Conservation (phyloP, 1,284 basidiomycete genomes). For the Naganishia sp. region DNA sequence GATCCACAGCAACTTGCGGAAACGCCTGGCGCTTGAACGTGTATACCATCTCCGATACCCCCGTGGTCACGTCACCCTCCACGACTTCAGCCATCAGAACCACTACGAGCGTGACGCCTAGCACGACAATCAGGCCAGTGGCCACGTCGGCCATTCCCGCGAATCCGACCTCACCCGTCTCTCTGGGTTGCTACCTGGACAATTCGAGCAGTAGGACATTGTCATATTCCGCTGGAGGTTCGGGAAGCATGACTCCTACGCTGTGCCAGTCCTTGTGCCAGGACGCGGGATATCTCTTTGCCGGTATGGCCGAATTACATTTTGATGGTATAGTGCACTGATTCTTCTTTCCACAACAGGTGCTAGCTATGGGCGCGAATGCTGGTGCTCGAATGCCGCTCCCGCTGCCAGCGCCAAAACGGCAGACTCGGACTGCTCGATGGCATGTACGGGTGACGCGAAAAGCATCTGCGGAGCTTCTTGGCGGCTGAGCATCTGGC, state of each 20-base stretch:
- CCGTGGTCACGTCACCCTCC: constrained; percentile 3
- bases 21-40: constrained; percentile 20
- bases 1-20: constrained; percentile 44
- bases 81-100: constrained; percentile 20
- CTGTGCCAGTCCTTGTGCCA: constrained; percentile 21
- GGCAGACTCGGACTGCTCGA: constrained; percentile 40
- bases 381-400: constrained; percentile 44
- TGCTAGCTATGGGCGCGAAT: constrained; percentile 46
- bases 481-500: constrained; percentile 44
- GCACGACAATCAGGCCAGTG: constrained; percentile 16
- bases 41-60: constrained; percentile 15
- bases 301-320: neutral
- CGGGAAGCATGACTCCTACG: constrained; percentile 28
- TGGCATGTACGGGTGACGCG: constrained; percentile 46
- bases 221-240: constrained; percentile 20
- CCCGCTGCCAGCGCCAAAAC: constrained; percentile 35
- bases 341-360: constrained; percentile 39
- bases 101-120: constrained; percentile 16
- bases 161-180: neutral
- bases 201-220: constrained; percentile 28
- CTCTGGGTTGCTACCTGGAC: constrained; percentile 14
- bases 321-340: neutral
- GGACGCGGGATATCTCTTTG: constrained; percentile 9
- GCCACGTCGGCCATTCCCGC: constrained; percentile 13
- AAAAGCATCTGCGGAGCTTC: constrained; percentile 37